A percentile compares a stretch with the other conserved stretches of the same genome.
These are phyloP conservation scores for Moesziomyces parantarcticus DNA, from an alignment of 1,284 basidiomycete species.

Conservation along the genomic window DNA sequence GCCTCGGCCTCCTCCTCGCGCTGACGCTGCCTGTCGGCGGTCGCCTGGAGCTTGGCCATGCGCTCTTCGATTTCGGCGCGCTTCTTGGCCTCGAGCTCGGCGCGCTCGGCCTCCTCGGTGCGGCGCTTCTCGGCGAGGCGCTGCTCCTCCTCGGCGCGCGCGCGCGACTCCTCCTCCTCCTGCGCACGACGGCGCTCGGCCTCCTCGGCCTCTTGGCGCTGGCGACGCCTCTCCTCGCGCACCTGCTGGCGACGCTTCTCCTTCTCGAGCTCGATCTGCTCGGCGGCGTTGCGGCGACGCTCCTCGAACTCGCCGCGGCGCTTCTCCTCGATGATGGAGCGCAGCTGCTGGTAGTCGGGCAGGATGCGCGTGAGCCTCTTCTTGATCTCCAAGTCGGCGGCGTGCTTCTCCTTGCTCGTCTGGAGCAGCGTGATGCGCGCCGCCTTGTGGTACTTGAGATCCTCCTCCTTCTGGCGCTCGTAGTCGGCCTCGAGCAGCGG, in stretches of 20 bases:
- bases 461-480: constrained; percentile 81
- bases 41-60: constrained; percentile 57
- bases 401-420: constrained; percentile 75
- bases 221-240: constrained; percentile 39
- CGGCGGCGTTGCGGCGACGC: constrained; percentile 74
- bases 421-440: constrained; percentile 71
- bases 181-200: constrained; percentile 55
- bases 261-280: constrained; percentile 88
- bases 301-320: constrained; percentile 79
- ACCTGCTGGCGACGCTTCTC: constrained; percentile 72
- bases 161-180: constrained; percentile 49
- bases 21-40: constrained; percentile 57
- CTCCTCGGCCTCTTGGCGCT: constrained; percentile 56
- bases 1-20: constrained; percentile 58
- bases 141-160: constrained; percentile 48
- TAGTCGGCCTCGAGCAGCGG: constrained; percentile 89
- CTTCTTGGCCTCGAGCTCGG: constrained; percentile 64
- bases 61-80: constrained; percentile 65
- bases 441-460: constrained; percentile 75
- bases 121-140: constrained; percentile 56
- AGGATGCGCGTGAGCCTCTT: constrained; percentile 79
- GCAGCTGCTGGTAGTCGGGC: constrained; percentile 78
- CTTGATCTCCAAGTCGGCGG: constrained; percentile 82
- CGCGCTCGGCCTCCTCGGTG: constrained; percentile 58
- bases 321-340: constrained; percentile 75